Base-by-base conservation (phyloP, 1,284 basidiomycete species). In the Microbotryum intermedium region DNA sequence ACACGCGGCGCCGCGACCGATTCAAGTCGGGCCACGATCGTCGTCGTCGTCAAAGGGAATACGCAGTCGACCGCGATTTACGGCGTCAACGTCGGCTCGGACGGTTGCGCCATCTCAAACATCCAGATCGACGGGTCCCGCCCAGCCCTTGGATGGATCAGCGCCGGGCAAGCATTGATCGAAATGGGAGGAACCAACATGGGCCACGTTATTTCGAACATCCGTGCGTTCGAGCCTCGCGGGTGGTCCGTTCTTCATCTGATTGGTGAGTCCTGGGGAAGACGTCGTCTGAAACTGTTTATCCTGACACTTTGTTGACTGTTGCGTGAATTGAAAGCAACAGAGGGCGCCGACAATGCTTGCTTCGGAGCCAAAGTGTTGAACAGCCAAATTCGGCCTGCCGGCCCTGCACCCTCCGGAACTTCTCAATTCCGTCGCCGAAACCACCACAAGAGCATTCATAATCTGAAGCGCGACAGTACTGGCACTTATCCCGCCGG, bases 1-100 rank as follows among this genome's bases (percentile, higher is more conserved):
- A 78, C 78, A 13, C 69, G 70, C 20, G 77, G 77, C 3, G 75
- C 76, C 54, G 76, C 77, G 2, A 69, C 69, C 5, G 76, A 73
- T n/a, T 67, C 73, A 9, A 70, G 74, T 13, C 68, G 77, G 39
- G 58, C 58, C 6, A 55, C 42, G 3, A 20, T 60, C 30, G 29
- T 26, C 7, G 21, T 54, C 46, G 45, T 29, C 25, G 49, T 49
- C 23, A 4, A 48, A 4, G 16, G 25, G 21, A 42, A 55, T 20
- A 25, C n/a, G n/a, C 45, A 46, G 45, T 43, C 47, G 39, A 53
- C 56, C 45, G 56, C 56, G 6, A 39, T 58, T 9, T 52, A 47
- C 29, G 50, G 44, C 2, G 45, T 44, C 25, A 25, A 29, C 43
- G 61, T 65, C 54, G 55, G 57, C 18, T 54, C 58, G 20, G 59